A percentile compares a stretch with the other conserved stretches of the same genome.
phyloP scores from a whole-genome alignment of 2,329 filamentous ascomycete species.

The Bipolaris cookei region DNA sequence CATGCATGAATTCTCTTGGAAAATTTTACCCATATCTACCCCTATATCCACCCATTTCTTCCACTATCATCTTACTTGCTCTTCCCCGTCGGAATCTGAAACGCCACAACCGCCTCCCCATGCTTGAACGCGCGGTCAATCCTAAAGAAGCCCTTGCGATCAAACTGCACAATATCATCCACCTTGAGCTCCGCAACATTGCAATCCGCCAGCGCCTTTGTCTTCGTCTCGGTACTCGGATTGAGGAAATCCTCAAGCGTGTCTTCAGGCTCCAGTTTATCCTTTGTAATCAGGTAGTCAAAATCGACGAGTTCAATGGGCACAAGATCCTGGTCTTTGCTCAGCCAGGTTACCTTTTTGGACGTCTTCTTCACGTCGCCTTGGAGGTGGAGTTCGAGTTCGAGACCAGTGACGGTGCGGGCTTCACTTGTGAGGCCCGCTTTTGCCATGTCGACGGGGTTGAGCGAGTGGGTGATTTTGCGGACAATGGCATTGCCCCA shows the following conservation, averaged over 20 bases:
- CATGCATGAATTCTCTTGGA: too few species aligned
- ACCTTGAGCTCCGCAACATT: constrained; percentile 80
- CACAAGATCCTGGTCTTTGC: constrained; percentile 76
- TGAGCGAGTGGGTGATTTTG: constrained; percentile 64
- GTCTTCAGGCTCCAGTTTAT: constrained; percentile 86
- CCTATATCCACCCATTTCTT: neutral
- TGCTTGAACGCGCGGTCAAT: constrained; percentile 71
- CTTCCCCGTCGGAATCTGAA: constrained; percentile 74
- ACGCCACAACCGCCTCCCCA: constrained; percentile 67
- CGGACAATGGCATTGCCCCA: constrained; percentile 91
- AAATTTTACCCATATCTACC: neutral
- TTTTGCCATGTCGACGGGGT: constrained; percentile 52
- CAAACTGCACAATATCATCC: constrained; percentile 93
- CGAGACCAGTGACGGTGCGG: constrained; percentile 67
- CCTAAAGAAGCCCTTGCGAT: constrained; percentile 90
- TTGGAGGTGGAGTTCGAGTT: constrained; percentile 85
- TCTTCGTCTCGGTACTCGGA: constrained; percentile 74
- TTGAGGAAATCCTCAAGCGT: constrained; percentile 83
- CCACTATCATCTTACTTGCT: constrained; percentile 31
- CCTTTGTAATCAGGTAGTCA: constrained; percentile 93
- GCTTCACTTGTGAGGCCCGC: constrained; percentile 46
- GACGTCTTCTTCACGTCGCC: constrained; percentile 94
- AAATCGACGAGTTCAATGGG: constrained; percentile 90
- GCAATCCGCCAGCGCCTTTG: constrained; percentile 77
- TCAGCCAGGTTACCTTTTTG: constrained; percentile 96